Evolutionary conservation across 2,329 filamentous ascomycete species (phyloP).

Genomic region (Xylaria sp.): DNA sequence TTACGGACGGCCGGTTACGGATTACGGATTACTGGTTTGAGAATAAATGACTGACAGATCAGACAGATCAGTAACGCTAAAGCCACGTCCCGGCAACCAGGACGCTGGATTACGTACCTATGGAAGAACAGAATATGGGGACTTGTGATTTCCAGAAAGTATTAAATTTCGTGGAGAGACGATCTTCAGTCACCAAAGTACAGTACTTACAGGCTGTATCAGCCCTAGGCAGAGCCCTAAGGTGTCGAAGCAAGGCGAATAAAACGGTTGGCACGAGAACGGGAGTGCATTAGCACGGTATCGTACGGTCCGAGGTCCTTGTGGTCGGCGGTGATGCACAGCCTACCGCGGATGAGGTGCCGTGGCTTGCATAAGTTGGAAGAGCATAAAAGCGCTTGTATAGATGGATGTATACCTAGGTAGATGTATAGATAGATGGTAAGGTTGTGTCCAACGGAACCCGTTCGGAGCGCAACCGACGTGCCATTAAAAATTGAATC

Average conservation of each 20-base stretch:
- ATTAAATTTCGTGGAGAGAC: not conserved
- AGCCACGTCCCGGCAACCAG: not conserved
- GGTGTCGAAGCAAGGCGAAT: too few relatives aligned
- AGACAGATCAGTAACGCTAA: not conserved
- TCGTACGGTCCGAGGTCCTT: not conserved
- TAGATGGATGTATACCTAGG: too few relatives aligned
- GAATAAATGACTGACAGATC: slow-evolving; percentile 23
- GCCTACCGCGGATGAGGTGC: slow-evolving; percentile 1
- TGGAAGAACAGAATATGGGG: too few relatives aligned
- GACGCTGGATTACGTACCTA: not conserved
- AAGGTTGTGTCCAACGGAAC: not conserved
- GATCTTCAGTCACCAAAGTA: not conserved
- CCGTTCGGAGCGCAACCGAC: slow-evolving; percentile 1
- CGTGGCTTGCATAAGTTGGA: too few relatives aligned
- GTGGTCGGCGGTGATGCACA: not conserved
- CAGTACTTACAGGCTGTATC: too few relatives aligned
- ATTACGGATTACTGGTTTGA: too few relatives aligned
- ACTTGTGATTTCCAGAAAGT: not conserved
- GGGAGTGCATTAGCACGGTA: not conserved
- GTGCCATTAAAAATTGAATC: not conserved
- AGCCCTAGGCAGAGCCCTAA: too few relatives aligned
- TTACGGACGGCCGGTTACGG: too few relatives aligned
- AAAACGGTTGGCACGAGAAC: not conserved
- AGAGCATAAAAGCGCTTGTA: too few relatives aligned
- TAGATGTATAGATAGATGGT: not conserved